Conservation (phyloP, 805 yeast species). For the Sugiyamaella mastotermitis region DNA sequence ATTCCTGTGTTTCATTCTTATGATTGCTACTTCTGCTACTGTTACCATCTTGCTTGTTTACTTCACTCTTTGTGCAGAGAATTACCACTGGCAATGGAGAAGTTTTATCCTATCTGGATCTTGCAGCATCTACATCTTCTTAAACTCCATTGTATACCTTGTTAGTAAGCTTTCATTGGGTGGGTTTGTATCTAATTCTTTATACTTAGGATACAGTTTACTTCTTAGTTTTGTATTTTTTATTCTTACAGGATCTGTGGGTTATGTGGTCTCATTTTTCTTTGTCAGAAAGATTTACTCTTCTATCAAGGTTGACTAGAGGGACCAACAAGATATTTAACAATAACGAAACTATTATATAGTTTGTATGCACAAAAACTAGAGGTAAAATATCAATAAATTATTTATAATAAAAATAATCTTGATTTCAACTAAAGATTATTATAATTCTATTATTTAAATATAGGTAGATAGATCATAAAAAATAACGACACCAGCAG, state of each 20-base stretch:
- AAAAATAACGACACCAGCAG: slow-evolving; percentile 36
- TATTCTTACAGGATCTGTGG: slow-evolving; percentile 81
- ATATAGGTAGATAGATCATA: too few species aligned
- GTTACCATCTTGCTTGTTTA: slow-evolving; percentile 78
- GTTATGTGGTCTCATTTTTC: slow-evolving; percentile 66
- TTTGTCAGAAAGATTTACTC: slow-evolving; percentile 76
- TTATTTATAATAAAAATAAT: too few species aligned
- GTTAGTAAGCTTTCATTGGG: slow-evolving; percentile 52
- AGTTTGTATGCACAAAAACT: too few species aligned
- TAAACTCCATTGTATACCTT: slow-evolving; percentile 64
- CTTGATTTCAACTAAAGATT: too few species aligned
- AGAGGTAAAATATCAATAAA: too few species aligned
- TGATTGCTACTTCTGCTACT: slow-evolving; percentile 73
- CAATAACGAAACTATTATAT: too few species aligned
- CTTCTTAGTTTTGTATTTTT: slow-evolving; percentile 67
- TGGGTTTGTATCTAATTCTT: slow-evolving; percentile 67
- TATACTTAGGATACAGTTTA: slow-evolving; percentile 78
- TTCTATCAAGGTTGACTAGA: slow-evolving; percentile 76
- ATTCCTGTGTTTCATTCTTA: slow-evolving; percentile 78
- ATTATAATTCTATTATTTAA: too few species aligned
- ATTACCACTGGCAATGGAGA: slow-evolving; percentile 98
- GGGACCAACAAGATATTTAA: slow-evolving; percentile 1
- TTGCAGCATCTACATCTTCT: slow-evolving; percentile 73
- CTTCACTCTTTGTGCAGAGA: slow-evolving; percentile 80
- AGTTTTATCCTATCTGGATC: slow-evolving; percentile 84